Percentiles rank a stretch among this genome's conserved stretches.
Conservation (phyloP, 768 basidiomycete species). For the Filobasidium wieringae region DNA sequence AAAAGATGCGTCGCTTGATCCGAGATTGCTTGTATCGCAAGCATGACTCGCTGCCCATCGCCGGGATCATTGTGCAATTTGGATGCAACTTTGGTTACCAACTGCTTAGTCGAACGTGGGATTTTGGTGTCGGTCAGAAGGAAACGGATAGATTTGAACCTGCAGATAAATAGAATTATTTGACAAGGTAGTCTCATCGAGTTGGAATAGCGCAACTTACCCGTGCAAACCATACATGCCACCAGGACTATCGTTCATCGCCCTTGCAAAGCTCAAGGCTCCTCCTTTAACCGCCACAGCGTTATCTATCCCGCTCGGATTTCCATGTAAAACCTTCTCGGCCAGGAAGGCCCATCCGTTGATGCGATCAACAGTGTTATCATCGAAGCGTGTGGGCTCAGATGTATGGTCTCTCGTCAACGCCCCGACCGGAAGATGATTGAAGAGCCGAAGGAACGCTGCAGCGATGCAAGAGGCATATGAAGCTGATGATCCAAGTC, state of each 20-base stretch:
- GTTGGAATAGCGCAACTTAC: conserved; percentile 49
- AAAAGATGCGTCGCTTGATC: conserved; percentile 67
- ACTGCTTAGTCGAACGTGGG: conserved; percentile 82
- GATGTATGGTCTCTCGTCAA: too few relatives aligned
- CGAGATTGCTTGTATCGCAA: conserved; percentile 70
- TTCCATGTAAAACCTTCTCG: conserved; percentile 94
- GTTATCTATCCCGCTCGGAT: conserved; percentile 95
- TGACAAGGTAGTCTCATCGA: neutral
- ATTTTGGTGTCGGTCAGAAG: conserved; percentile 86
- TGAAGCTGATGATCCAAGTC: conserved; percentile 92
- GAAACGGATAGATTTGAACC: conserved; percentile 83
- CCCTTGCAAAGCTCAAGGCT: conserved; percentile 74
- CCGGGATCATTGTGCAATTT: conserved; percentile 56
- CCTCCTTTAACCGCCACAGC: conserved; percentile 86
- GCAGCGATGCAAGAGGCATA: conserved; percentile 80
- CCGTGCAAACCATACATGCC: conserved; percentile 78
- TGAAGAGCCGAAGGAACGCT: conserved; percentile 62
- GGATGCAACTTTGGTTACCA: conserved; percentile 77
- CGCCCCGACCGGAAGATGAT: conserved; percentile 53
- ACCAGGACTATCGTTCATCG: conserved; percentile 60
- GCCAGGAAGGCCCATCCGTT: conserved; percentile 89
- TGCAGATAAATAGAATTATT: conserved; percentile 28
- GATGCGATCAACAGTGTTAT: too few relatives aligned
- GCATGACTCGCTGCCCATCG: conserved; percentile 61
- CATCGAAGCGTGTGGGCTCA: too few relatives aligned